phyloP scores from a whole-genome alignment of 2,329 filamentous ascomycete species.

The Aphanoascus verrucosus region DNA sequence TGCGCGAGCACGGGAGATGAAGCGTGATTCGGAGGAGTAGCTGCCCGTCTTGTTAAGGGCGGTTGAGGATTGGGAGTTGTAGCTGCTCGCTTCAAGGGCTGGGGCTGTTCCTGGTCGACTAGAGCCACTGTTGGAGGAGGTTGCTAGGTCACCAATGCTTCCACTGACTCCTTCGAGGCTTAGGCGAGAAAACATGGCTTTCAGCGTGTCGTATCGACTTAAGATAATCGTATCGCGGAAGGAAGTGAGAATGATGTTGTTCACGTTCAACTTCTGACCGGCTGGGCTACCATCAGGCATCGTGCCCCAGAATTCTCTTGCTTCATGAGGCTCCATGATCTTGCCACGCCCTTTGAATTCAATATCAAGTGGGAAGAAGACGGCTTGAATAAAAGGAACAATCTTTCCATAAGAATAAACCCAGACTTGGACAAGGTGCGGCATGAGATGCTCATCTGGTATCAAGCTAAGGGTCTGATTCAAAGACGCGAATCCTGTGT shows the following conservation, averaged over 20 bases:
- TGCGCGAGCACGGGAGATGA: slow-evolving; percentile 56
- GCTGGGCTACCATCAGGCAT: slow-evolving; percentile 41
- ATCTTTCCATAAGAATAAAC: slow-evolving; percentile 83
- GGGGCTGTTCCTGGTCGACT: slow-evolving; percentile 61
- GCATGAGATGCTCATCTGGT: slow-evolving; percentile 79
- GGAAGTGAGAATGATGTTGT: slow-evolving; percentile 74
- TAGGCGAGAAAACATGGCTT: slow-evolving; percentile 78
- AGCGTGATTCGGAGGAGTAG: slow-evolving; percentile 42
- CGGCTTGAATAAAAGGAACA: slow-evolving; percentile 85
- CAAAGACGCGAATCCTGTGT: slow-evolving; percentile 70
- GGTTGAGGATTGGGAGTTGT: slow-evolving; percentile 68
- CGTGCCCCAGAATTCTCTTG: slow-evolving; percentile 82
- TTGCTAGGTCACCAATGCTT: slow-evolving; percentile 35
- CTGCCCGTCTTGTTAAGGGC: slow-evolving; percentile 59
- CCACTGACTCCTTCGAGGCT: slow-evolving; percentile 66
- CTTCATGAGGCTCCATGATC: slow-evolving; percentile 66
- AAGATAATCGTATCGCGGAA: slow-evolving; percentile 86
- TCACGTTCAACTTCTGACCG: slow-evolving; percentile 63
- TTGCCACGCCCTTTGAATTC: slow-evolving; percentile 80
- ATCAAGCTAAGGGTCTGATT: slow-evolving; percentile 71
- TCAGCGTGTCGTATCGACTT: slow-evolving; percentile 77
- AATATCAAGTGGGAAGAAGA: slow-evolving; percentile 83
- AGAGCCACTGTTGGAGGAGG: slow-evolving; percentile 32
- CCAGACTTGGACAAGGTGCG: slow-evolving; percentile 87
- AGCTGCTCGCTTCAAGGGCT: slow-evolving; percentile 56